Evolutionary conservation across 2,329 filamentous ascomycete genomes (phyloP).

Genomic region (Dothiorella sarmentorum): DNA sequence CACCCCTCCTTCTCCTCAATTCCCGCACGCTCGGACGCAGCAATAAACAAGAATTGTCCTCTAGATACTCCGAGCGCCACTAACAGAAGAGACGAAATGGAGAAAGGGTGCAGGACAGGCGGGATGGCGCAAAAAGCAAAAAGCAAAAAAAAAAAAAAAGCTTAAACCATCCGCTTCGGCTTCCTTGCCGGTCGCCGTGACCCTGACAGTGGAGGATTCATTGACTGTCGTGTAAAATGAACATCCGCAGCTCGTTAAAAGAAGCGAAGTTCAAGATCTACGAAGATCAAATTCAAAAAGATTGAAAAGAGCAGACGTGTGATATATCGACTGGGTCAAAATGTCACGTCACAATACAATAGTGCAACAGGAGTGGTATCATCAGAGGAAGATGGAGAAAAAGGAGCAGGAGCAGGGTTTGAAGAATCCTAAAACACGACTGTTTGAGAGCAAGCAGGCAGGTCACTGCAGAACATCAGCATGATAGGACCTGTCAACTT

Average conservation of each 20-base stretch:
- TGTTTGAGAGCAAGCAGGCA: not conserved
- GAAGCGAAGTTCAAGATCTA: not conserved
- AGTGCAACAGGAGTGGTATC: not conserved
- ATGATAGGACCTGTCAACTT: not conserved
- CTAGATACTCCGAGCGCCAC: not conserved
- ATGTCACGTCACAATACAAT: not conserved
- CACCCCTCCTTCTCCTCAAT: not conserved
- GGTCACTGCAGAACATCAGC: not conserved
- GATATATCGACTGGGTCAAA: not conserved
- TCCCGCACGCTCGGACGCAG: not conserved
- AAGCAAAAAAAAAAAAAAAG: not conserved
- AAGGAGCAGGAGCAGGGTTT: not conserved
- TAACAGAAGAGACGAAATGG: not conserved
- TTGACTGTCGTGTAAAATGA: not conserved
- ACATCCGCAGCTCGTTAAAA: not conserved
- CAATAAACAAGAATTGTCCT: not conserved
- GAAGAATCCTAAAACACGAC: not conserved
- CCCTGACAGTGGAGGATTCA: not conserved
- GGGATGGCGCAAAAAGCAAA: not conserved
- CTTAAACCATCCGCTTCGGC: conserved; percentile 4
- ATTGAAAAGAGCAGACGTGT: not conserved
- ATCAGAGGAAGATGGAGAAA: not conserved
- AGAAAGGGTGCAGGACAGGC: not conserved
- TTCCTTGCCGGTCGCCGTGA: not conserved
- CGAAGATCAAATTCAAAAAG: not conserved